phyloP scores from a whole-genome alignment of 768 basidiomycete genomes.

The Sporobolomyces phaffii region DNA sequence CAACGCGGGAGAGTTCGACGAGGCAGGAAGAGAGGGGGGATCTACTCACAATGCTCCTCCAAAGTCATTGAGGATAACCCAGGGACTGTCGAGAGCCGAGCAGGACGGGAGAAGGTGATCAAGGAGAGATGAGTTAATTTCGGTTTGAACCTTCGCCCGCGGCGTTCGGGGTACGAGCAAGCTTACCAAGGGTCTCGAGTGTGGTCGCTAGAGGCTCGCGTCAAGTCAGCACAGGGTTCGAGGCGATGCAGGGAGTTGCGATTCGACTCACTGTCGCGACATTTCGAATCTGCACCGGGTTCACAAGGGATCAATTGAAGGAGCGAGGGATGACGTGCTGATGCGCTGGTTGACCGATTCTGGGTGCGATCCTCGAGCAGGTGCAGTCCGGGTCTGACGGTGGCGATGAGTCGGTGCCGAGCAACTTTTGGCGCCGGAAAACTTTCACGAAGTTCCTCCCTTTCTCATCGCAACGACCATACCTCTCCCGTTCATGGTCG shows the following conservation, averaged over 20 bases:
- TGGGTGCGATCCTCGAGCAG: too few relatives aligned
- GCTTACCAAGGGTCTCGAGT: slow-evolving; percentile 83
- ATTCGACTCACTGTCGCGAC: slow-evolving; percentile 11
- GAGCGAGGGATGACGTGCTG: too few relatives aligned
- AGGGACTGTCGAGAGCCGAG: slow-evolving; percentile 59
- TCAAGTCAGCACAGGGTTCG: neutral
- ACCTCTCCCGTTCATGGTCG: too few relatives aligned
- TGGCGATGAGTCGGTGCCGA: too few relatives aligned
- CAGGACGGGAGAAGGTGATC: neutral
- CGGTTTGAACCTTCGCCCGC: too few relatives aligned
- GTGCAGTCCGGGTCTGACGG: too few relatives aligned
- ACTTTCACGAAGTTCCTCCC: too few relatives aligned
- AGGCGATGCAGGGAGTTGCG: neutral
- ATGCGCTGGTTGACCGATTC: too few relatives aligned
- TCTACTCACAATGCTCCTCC: slow-evolving; percentile 60
- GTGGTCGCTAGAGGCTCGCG: slow-evolving; percentile 55
- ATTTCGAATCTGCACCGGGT: neutral
- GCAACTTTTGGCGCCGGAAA: too few relatives aligned
- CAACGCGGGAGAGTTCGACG: neutral
- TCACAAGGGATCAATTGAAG: neutral
- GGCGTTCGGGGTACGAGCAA: neutral
- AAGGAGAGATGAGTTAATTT: too few relatives aligned
- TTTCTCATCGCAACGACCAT: too few relatives aligned
- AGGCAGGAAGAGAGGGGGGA: neutral
- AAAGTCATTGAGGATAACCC: slow-evolving; percentile 97